Evolutionary conservation across 306 rosid genomes (phyloP), one percentile per base, ranked within the genome.

Genomic region (Quercus glauca): DNA sequence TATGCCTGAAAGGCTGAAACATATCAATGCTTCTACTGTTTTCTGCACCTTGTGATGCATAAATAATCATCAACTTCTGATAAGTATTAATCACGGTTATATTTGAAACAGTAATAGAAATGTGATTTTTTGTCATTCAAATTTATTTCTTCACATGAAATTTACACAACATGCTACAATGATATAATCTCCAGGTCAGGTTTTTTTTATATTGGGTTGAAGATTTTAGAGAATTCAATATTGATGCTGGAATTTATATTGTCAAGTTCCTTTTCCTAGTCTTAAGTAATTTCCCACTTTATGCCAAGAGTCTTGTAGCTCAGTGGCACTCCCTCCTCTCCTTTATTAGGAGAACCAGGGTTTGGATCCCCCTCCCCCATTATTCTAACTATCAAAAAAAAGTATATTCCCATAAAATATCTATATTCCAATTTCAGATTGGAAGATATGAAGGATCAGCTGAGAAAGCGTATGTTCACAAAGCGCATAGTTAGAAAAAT

Each of bases 401-500:
- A 41, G 3, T 41, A 7, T 41, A 41, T 41, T 8, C 45, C 45
- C 45, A 8, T 41, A 41, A 61, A n/a, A 31, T 12, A 3, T 74
- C 73, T 67, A 17, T 63, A 11, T 80, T 79, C 67, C 73, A 59
- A 79, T 75, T 88, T 79, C 89, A 95, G 99, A 82, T 80, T 92
- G 81, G 90, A 90, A 87, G 97, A 90, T 82, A 92, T 91, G 99
- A 95, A 92, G 76, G 86, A 81, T 85, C 97, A 95, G 82, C 87
- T 95, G 79, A 90, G 97, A 85, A 94, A 91, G 87, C 95, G 88
- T 69, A 90, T 95, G 93, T 92, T 91, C 85, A 92, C 76, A n/a
- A 95, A 95, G 82, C 97, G 99, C 72, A 80, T 89, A 41, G 89
- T 92, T 68, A 92, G 76, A 77, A 91, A 80, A 67, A 84, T 91